Evolutionary conservation across 1,139 yeast species (phyloP).

Genomic region (Taiozyma onychis): DNA sequence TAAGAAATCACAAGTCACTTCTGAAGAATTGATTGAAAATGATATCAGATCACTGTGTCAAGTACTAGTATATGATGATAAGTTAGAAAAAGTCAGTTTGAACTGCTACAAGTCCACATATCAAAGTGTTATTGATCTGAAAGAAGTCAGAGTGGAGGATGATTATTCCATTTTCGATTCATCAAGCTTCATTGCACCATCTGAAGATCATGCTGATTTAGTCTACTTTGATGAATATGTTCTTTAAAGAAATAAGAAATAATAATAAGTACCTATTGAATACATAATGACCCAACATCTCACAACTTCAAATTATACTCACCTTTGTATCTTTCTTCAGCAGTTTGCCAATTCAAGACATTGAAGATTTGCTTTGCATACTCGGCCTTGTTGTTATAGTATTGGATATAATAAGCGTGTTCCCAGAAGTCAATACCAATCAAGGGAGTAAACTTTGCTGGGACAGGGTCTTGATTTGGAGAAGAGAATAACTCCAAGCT

Average conservation of each 20-base stretch:
- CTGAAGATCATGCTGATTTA: conserved; percentile 27
- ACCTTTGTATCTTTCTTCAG: conserved; percentile 47
- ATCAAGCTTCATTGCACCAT: conserved; percentile 27
- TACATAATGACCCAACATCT: background rate
- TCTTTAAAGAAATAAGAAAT: conserved; percentile 14
- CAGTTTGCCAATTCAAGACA: conserved; percentile 92
- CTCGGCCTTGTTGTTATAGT: conserved; percentile 86
- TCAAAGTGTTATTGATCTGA: conserved; percentile 37
- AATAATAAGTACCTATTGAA: background rate
- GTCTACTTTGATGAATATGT: conserved; percentile 36
- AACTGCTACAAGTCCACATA: conserved; percentile 56
- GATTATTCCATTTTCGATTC: conserved; percentile 34
- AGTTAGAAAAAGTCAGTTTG: conserved; percentile 56
- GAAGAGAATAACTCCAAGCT: conserved; percentile 73
- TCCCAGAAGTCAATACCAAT: conserved; percentile 98
- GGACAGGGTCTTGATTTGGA: conserved; percentile 81
- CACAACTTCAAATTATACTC: conserved; percentile 4
- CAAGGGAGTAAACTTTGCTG: conserved; percentile 58
- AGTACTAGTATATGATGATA: conserved; percentile 82
- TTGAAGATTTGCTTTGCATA: conserved; percentile 95
- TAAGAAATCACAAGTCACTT: conserved; percentile 66
- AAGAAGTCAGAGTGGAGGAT: conserved; percentile 21
- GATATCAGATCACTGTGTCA: conserved; percentile 85
- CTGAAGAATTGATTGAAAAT: conserved; percentile 67
- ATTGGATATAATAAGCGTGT: conserved; percentile 93